A percentile compares a stretch with the other conserved stretches of the same genome.
These are phyloP conservation scores for Gracilaria vermiculophylla DNA, from an alignment of 23 red algal genomes.

Conservation along the genomic window DNA sequence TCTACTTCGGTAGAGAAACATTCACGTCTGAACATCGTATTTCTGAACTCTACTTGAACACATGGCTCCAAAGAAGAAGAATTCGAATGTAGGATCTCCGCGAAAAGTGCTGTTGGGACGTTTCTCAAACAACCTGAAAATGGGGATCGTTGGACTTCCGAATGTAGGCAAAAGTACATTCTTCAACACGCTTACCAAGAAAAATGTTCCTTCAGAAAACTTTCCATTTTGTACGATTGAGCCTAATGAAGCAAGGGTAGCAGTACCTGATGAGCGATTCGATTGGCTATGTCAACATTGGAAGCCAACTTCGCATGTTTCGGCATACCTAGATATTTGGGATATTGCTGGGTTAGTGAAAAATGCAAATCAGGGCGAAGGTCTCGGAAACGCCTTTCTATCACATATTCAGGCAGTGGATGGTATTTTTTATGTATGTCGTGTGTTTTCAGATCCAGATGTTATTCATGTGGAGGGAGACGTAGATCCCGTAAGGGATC, in stretches of 20 bases:
- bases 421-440: constrained; percentile 89
- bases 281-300: constrained; percentile 85
- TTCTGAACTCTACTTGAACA: no score
- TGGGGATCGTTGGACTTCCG: constrained; percentile 97
- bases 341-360: constrained; percentile 98
- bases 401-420: constrained; percentile 95
- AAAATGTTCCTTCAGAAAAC: constrained; percentile 88
- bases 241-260: constrained; percentile 89
- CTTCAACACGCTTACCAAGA: constrained; percentile 93
- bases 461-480: constrained; percentile 95
- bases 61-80: constrained; percentile 78
- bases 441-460: constrained; percentile 88
- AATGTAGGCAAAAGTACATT: constrained; percentile 99
- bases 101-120: constrained; percentile 67
- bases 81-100: constrained; percentile 17
- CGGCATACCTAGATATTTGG: constrained; percentile 87
- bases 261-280: constrained; percentile 93
- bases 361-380: constrained; percentile 87
- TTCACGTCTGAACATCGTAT: no score
- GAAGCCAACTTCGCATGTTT: constrained; percentile 76
- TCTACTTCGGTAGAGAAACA: no score
- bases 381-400: constrained; percentile 93
- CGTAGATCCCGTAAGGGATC: constrained; percentile 87
- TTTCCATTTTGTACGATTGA: constrained; percentile 99
- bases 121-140: constrained; percentile 96